Conservation (phyloP, 140 eudicot genomes). For the Senecio squalidus region DNA sequence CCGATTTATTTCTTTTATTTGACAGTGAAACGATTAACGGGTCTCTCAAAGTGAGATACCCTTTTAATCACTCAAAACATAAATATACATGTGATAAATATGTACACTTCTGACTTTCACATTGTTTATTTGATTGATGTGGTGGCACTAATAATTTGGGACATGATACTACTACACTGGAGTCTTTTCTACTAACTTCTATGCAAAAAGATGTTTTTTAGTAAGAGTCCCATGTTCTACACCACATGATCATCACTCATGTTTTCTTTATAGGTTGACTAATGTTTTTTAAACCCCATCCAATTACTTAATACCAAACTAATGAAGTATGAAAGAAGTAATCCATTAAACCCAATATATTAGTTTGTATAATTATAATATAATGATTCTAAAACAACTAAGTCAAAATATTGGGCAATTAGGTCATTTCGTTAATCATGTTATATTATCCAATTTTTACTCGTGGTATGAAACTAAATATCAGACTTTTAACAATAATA, state of each 20-base stretch:
- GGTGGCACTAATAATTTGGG: neutral
- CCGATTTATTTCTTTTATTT: no score
- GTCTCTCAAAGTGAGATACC: no score
- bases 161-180: neutral
- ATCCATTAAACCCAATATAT: no score
- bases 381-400: no score
- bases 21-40: no score
- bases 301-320: neutral
- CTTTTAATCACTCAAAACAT: neutral
- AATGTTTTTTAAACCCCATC: neutral
- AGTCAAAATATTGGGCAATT: no score
- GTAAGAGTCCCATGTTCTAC: conserved; percentile 11
- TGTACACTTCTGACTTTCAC: neutral
- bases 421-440: no score
- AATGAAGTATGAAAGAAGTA: no score
- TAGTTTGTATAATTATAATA: no score
- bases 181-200: conserved; percentile 1
- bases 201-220: neutral
- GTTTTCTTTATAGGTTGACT: conserved; percentile 13
- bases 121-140: neutral
- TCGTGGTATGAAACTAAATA: no score
- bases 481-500: no score
- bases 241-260: conserved; percentile 21
- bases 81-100: neutral
- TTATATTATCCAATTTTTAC: no score